Base-by-base conservation (phyloP, 495 filamentous ascomycete species). In the Aspergillus biplanus region DNA sequence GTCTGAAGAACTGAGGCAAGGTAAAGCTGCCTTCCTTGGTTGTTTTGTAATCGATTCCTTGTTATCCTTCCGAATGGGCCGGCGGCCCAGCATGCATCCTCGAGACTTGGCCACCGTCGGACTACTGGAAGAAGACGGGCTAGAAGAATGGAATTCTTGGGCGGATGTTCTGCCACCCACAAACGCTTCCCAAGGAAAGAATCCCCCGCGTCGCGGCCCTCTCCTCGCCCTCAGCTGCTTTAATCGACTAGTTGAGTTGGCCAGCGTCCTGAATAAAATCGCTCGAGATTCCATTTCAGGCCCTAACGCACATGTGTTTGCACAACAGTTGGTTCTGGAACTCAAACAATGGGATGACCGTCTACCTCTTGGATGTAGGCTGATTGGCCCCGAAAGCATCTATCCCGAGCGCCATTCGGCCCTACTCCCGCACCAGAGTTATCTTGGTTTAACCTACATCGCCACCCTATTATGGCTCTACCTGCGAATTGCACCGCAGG, bases 111-210 rank as follows among this genome's bases (percentile, higher is more conserved):
- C 68, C 9, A 61, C 72, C 5, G 67, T 84, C 35, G 76, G 80
- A 2, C 67, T 79, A 9, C 66, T 88, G 11, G 80, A 84, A 61
- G 86, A 90, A 70, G 85, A 89, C 70, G 89, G 86, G 6, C 69
- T 87, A 18, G 89, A 92, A 62, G 88, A 92, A 71, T 91, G 88
- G 89, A 86, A 89, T 62, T 85, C 84, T 3, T 92, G 89, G 89
- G 77, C 75, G 4, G 80, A 85, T 56, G 83, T 83, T 33, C 70
- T 84, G 33, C 78, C 76, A 6, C 78, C 79, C 12, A 79, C 75
- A 0, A 65, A 65, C 8, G 65, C 53, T 58, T 58, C 62, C 33
- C 68, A 73, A 27, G 67, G 67, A 37, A 75, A 73, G 59, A 71
- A 72, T 60, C 66, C 81, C 7, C 79, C 79, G 1, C 76, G 74